phyloP scores from a whole-genome alignment of 441 rosid species.

The Iberis amara region DNA sequence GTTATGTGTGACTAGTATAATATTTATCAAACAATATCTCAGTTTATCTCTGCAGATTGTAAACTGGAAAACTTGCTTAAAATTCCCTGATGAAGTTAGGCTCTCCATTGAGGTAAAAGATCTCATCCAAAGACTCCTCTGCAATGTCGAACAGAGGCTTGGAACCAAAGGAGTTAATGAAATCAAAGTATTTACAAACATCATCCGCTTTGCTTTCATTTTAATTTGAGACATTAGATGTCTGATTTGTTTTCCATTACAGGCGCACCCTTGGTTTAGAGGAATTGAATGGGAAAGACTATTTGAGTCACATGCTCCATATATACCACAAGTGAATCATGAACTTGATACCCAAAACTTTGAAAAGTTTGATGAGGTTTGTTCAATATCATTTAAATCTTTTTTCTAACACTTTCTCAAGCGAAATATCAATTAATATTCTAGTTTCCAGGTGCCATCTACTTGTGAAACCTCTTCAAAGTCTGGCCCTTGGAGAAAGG shows the following conservation, averaged over 20 bases:
- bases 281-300: constrained; percentile 47
- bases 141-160: constrained; percentile 53
- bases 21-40: constrained; percentile 34
- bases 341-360: constrained; percentile 63
- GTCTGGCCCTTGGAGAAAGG: constrained; percentile 46
- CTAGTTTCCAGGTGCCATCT: constrained; percentile 21
- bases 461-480: constrained; percentile 32
- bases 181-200: constrained; percentile 39
- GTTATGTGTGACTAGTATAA: constrained; percentile 25
- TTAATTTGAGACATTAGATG: neutral
- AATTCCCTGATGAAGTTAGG: constrained; percentile 53
- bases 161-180: constrained; percentile 55
- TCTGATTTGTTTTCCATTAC: constrained; percentile 4
- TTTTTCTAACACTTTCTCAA: neutral
- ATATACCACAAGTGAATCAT: constrained; percentile 51
- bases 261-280: constrained; percentile 59
- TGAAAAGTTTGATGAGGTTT: constrained; percentile 62
- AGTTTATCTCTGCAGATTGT: constrained; percentile 48
- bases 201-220: constrained; percentile 16
- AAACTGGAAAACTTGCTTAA: constrained; percentile 52
- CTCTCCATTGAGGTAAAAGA: constrained; percentile 52
- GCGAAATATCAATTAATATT: neutral
- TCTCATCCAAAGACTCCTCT: constrained; percentile 50
- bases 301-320: constrained; percentile 51
- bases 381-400: neutral